These are phyloP conservation scores for Drechslerella coelobrocha DNA, from an alignment of 2,329 filamentous ascomycete genomes.

Conservation along the genomic window DNA sequence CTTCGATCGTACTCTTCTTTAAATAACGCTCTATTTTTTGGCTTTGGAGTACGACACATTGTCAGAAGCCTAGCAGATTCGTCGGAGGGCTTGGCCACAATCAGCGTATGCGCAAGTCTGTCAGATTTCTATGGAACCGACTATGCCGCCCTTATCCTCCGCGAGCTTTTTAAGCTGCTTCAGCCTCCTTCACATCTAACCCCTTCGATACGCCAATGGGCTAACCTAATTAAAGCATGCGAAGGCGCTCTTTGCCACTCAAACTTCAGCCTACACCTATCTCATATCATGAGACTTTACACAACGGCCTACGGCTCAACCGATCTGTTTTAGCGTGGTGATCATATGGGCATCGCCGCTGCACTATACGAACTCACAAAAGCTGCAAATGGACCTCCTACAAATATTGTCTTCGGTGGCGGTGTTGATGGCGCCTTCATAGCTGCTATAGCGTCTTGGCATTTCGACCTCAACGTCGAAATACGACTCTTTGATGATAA, in stretches of 20 bases:
- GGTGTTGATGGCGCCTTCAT: constrained; percentile 10
- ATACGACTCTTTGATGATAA: background rate
- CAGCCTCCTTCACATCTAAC: constrained; percentile 2
- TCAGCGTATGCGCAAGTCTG: constrained; percentile 11
- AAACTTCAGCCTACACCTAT: constrained; percentile 12
- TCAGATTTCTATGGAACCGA: constrained; percentile 22
- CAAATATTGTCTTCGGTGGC: constrained; percentile 1
- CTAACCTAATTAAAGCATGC: background rate
- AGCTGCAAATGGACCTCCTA: background rate
- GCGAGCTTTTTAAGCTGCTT: constrained; percentile 20
- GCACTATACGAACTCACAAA: constrained; percentile 5
- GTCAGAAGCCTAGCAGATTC: constrained; percentile 20
- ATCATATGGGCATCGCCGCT: constrained; percentile 5
- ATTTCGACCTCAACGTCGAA: constrained; percentile 13
- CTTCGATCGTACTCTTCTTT: constrained; percentile 14
- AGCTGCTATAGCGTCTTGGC: constrained; percentile 10
- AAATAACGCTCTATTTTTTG: constrained; percentile 14
- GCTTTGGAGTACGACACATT: constrained; percentile 20
- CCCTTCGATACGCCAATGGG: constrained; percentile 10
- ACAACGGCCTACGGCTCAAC: background rate
- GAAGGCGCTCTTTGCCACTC: constrained; percentile 14
- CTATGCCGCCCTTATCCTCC: background rate
- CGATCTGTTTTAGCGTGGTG: background rate
- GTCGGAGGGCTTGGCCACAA: constrained; percentile 8
- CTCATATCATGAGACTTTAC: constrained; percentile 3